These are phyloP conservation scores for Chamaenerion angustifolium DNA, from an alignment of 345 rosid species.

Conservation along the genomic window DNA sequence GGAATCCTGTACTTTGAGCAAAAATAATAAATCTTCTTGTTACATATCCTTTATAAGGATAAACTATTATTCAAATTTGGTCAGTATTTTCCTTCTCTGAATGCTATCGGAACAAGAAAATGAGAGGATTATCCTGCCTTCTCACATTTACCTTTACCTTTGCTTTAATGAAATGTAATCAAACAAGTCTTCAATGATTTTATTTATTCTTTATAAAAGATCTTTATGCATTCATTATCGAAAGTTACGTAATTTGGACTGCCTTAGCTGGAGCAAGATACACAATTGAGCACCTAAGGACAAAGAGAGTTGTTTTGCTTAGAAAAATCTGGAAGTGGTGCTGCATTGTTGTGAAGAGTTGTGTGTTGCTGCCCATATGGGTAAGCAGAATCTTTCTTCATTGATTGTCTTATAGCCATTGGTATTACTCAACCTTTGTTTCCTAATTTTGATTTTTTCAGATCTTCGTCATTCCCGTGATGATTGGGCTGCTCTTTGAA, in stretches of 20 bases:
- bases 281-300: slow-evolving; percentile 60
- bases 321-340: slow-evolving; percentile 82
- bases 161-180: too few relatives aligned
- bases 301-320: slow-evolving; percentile 62
- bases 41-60: too few relatives aligned
- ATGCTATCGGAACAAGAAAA: too few relatives aligned
- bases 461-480: slow-evolving; percentile 89
- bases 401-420: too few relatives aligned
- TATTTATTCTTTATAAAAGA: slow-evolving; percentile 27
- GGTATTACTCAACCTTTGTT: too few relatives aligned
- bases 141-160: too few relatives aligned
- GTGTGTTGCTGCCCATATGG: slow-evolving; percentile 77
- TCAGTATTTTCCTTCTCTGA: too few relatives aligned
- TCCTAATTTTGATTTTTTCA: slow-evolving; percentile 10
- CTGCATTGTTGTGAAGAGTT: slow-evolving; percentile 73
- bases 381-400: slow-evolving; percentile 19
- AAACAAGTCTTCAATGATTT: background rate
- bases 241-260: slow-evolving; percentile 92
- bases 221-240: slow-evolving; percentile 85
- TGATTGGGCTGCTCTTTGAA: slow-evolving; percentile 91
- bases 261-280: slow-evolving; percentile 80
- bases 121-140: too few relatives aligned
- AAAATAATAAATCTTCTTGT: too few relatives aligned
- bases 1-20: too few relatives aligned
- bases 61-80: too few relatives aligned